Conservation (phyloP, 2,329 filamentous ascomycete genomes). For the Calonectria pteridis region DNA sequence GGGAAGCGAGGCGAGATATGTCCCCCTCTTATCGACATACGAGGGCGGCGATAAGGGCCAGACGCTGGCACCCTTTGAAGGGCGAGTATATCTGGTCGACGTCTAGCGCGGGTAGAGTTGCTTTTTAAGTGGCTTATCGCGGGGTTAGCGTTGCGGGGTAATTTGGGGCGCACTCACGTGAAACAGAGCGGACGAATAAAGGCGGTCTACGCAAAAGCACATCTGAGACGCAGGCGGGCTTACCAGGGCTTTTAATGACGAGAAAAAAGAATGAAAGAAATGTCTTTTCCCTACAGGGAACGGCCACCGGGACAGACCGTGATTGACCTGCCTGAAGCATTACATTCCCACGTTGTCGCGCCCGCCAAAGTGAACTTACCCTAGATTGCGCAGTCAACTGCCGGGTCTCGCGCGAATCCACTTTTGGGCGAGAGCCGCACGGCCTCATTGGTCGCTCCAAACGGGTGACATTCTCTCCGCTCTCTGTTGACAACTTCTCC, state of each 20-base stretch:
- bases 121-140: background rate
- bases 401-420: background rate
- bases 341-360: background rate
- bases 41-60: constrained; percentile 31
- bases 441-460: background rate
- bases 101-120: background rate
- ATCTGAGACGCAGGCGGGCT: background rate
- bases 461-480: background rate
- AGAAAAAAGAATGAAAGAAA: background rate
- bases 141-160: constrained; percentile 8
- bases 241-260: background rate
- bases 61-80: constrained; percentile 47
- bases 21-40: constrained; percentile 46
- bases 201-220: background rate
- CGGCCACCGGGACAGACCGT: background rate
- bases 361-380: background rate
- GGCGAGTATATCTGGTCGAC: constrained; percentile 45
- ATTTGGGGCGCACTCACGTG: background rate
- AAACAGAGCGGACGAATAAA: background rate
- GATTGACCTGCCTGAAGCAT: background rate
- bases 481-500: constrained; percentile 17
- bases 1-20: constrained; percentile 31
- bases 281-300: background rate
- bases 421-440: background rate
- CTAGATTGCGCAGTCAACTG: background rate